These are phyloP conservation scores for Pichia rugopelliculosa DNA, from an alignment of 805 yeast species.

Conservation along the genomic window DNA sequence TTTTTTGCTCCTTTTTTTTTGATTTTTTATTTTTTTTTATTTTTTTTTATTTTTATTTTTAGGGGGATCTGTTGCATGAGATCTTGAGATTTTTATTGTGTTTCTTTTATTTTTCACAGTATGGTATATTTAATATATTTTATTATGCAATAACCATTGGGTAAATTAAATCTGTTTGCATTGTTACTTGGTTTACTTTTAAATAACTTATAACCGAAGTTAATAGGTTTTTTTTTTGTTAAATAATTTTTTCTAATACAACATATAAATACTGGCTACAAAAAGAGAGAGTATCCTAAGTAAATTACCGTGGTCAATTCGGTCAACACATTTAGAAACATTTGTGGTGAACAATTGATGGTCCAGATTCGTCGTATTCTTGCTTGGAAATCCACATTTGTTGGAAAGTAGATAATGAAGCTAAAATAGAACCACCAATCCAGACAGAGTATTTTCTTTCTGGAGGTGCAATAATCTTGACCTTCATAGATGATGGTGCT, in stretches of 20 bases:
- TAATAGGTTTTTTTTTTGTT: neutral
- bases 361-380: constrained; percentile 99
- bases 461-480: constrained; percentile 98
- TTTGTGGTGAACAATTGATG: constrained; percentile 96
- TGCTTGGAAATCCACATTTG: constrained; percentile 99
- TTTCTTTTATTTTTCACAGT: no score
- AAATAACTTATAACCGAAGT: neutral
- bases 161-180: no score
- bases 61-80: no score
- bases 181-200: no score
- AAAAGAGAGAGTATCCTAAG: neutral
- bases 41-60: neutral
- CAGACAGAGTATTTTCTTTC: constrained; percentile 99
- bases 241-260: neutral
- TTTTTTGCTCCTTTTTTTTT: no score
- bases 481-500: constrained; percentile 99
- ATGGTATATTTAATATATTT: no score
- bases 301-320: neutral
- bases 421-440: constrained; percentile 99
- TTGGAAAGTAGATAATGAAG: constrained; percentile 98
- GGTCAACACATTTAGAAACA: constrained; percentile 53
- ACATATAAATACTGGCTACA: neutral
- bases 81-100: no score
- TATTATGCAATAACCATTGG: no score
- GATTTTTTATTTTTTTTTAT: no score